Conservation (phyloP, 805 yeast genomes). For the Wickerhamomyces sydowiorum region DNA sequence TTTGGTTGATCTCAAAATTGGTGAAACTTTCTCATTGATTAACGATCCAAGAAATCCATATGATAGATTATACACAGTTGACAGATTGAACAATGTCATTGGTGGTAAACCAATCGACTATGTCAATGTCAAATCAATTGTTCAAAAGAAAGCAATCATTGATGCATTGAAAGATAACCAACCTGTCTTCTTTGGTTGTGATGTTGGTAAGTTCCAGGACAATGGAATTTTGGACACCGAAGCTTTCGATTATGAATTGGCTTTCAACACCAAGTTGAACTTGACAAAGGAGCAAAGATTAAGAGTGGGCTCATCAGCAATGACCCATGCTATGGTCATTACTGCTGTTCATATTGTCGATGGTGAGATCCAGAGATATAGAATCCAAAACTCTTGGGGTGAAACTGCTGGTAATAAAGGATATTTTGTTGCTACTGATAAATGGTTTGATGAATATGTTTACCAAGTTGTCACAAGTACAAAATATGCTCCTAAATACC, state of each 20-base stretch:
- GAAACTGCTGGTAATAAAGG: constrained; percentile 59
- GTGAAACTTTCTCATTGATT: constrained; percentile 55
- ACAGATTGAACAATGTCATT: constrained; percentile 64
- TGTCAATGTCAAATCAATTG: constrained; percentile 55
- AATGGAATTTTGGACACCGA: constrained; percentile 67
- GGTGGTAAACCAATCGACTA: constrained; percentile 66
- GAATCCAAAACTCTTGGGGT: constrained; percentile 76
- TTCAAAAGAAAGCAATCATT: constrained; percentile 53
- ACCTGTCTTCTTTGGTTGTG: constrained; percentile 84
- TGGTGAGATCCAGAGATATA: constrained; percentile 58
- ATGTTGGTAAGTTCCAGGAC: constrained; percentile 69
- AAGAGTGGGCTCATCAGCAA: constrained; percentile 58
- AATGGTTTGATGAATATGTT: constrained; percentile 65
- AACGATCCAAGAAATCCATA: constrained; percentile 76
- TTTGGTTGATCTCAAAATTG: constrained; percentile 45
- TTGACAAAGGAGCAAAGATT: constrained; percentile 62
- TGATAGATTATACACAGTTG: constrained; percentile 59
- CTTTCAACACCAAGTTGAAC: constrained; percentile 46
- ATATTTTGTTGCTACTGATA: constrained; percentile 61
- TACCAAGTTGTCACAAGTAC: constrained; percentile 59
- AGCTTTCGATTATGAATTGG: constrained; percentile 59
- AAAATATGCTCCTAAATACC: constrained; percentile 37
- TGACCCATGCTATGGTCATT: constrained; percentile 88
- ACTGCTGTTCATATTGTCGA: constrained; percentile 73
- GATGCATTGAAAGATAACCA: constrained; percentile 62